Percentiles rank a stretch among this genome's conserved stretches.
Conservation (phyloP, 768 basidiomycete species). For the Leccinum broughii region DNA sequence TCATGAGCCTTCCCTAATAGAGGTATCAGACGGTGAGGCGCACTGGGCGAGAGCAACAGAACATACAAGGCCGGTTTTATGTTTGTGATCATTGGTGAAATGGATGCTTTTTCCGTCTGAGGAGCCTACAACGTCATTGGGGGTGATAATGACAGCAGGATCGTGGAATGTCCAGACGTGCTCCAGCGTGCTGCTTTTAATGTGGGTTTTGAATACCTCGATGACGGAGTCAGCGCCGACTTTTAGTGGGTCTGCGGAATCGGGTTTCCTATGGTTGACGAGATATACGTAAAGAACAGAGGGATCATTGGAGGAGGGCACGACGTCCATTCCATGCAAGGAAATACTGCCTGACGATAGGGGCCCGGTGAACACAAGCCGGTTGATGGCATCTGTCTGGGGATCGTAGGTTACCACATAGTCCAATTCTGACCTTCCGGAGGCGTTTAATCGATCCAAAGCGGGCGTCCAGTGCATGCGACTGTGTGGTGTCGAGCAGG, state of each 20-base stretch:
- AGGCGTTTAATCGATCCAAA: slow-evolving; percentile 32
- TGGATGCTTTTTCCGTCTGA: slow-evolving; percentile 64
- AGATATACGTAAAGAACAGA: slow-evolving; percentile 61
- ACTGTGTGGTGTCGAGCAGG: slow-evolving; percentile 54
- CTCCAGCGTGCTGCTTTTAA: slow-evolving; percentile 44
- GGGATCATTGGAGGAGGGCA: slow-evolving; percentile 49
- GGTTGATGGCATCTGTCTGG: slow-evolving; percentile 42
- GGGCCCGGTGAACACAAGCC: slow-evolving; percentile 44
- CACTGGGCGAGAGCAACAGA: not conserved
- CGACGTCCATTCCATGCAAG: slow-evolving; percentile 70
- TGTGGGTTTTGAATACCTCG: slow-evolving; percentile 62
- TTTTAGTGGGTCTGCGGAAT: slow-evolving; percentile 35
- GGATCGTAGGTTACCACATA: slow-evolving; percentile 64
- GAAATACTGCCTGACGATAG: slow-evolving; percentile 44
- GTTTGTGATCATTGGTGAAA: slow-evolving; percentile 67
- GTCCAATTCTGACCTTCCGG: slow-evolving; percentile 45
- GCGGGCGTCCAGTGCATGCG: slow-evolving; percentile 57
- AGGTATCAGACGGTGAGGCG: not conserved
- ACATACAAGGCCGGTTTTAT: slow-evolving; percentile 56
- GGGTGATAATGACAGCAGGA: slow-evolving; percentile 51
- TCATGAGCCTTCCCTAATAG: slow-evolving; percentile 23
- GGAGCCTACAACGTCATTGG: slow-evolving; percentile 72
- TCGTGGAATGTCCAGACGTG: slow-evolving; percentile 62
- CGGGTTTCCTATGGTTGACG: slow-evolving; percentile 68
- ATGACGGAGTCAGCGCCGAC: slow-evolving; percentile 72